phyloP scores from a whole-genome alignment of 768 basidiomycete species.

The Paxillus involutus region DNA sequence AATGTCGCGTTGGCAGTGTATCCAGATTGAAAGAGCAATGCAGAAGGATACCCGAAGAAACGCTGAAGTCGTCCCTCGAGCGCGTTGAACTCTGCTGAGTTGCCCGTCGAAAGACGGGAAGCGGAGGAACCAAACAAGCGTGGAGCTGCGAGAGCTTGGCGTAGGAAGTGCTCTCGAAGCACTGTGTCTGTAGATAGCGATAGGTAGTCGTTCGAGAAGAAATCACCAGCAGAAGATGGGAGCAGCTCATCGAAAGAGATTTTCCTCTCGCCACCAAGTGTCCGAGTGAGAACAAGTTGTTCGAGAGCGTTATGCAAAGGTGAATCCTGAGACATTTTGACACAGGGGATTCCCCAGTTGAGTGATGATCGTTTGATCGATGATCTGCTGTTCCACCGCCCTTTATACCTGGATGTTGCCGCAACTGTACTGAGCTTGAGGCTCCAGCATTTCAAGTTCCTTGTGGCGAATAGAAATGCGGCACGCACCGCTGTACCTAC shows the following conservation, averaged over 20 bases:
- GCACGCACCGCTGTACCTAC: too few species aligned
- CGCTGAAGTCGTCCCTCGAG: constrained; percentile 9
- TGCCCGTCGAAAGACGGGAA: constrained; percentile 48
- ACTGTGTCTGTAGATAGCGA: constrained; percentile 37
- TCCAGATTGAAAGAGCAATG: constrained; percentile 53
- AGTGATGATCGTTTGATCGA: too few species aligned
- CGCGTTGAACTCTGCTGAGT: constrained; percentile 19
- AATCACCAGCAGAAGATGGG: constrained; percentile 28
- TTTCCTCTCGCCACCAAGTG: too few species aligned
- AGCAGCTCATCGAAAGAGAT: constrained; percentile 1
- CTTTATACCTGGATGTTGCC: too few species aligned
- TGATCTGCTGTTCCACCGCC: too few species aligned
- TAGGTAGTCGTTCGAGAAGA: constrained; percentile 53
- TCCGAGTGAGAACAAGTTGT: too few species aligned
- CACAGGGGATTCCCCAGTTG: too few species aligned
- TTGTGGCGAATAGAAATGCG: too few species aligned
- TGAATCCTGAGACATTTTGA: too few species aligned
- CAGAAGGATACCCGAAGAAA: constrained; percentile 33
- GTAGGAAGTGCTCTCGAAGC: constrained; percentile 33
- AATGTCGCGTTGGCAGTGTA: constrained; percentile 54
- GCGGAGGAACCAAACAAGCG: constrained; percentile 47
- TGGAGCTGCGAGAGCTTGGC: constrained; percentile 22
- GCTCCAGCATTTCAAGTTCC: too few species aligned
- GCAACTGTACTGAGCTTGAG: too few species aligned
- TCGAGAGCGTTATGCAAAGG: too few species aligned